Evolutionary conservation across 2,329 filamentous ascomycete genomes (phyloP).

Genomic region (Septoria linicola): DNA sequence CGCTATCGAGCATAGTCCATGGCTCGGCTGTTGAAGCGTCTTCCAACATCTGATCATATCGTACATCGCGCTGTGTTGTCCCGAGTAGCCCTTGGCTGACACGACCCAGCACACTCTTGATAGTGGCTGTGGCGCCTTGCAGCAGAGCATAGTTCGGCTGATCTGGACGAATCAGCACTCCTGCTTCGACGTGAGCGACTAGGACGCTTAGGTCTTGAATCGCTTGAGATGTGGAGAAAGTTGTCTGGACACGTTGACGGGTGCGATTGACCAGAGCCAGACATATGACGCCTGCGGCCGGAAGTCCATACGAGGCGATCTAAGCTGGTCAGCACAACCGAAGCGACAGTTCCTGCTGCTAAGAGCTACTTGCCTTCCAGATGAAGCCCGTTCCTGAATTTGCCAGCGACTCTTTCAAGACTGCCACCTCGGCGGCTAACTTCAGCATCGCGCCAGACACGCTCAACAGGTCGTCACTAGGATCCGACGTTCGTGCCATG

Average conservation of each 20-base stretch:
- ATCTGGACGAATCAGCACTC: conserved; percentile 30
- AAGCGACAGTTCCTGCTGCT: not conserved
- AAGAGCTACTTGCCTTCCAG: conserved; percentile 37
- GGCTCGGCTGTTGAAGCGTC: not conserved
- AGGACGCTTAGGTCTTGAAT: conserved; percentile 37
- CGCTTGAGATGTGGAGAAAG: conserved; percentile 23
- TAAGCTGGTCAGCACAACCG: conserved; percentile 20
- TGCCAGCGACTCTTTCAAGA: conserved; percentile 34
- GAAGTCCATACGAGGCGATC: conserved; percentile 39
- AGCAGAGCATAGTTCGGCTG: conserved; percentile 37
- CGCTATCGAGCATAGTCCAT: conserved; percentile 10
- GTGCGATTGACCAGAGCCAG: conserved; percentile 32
- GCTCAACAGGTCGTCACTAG: conserved; percentile 29
- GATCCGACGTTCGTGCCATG: conserved; percentile 28
- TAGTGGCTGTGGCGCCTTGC: conserved; percentile 33
- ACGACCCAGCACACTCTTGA: conserved; percentile 32
- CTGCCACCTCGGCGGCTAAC: conserved; percentile 34
- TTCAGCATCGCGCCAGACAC: conserved; percentile 35
- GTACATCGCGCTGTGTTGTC: not conserved
- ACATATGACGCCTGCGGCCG: conserved; percentile 39
- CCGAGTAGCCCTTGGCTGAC: conserved; percentile 7
- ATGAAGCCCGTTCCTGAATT: conserved; percentile 39
- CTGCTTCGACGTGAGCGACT: conserved; percentile 37
- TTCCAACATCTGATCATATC: not conserved
- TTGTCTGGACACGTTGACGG: not conserved